phyloP scores from a whole-genome alignment of 345 rosid genomes.

The Gossypium mustelinum region DNA sequence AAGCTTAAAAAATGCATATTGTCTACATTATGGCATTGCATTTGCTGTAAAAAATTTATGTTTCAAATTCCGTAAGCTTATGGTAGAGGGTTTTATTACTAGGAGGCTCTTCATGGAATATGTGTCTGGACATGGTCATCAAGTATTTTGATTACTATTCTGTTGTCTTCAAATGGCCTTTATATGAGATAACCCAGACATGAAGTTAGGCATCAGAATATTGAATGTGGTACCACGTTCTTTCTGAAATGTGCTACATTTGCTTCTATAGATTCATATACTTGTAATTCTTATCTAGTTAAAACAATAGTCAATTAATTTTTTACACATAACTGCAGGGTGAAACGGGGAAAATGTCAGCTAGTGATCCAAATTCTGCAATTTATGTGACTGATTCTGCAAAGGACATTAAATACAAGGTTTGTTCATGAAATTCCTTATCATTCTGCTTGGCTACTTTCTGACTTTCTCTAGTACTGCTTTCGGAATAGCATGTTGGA shows the following conservation, averaged over 20 bases:
- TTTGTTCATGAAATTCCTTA: constrained; percentile 19
- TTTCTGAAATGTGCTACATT: neutral
- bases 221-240: constrained; percentile 2
- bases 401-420: constrained; percentile 79
- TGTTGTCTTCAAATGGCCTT: neutral
- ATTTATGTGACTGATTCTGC: constrained; percentile 87
- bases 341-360: constrained; percentile 94
- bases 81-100: neutral
- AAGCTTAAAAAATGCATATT: neutral
- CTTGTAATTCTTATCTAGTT: neutral
- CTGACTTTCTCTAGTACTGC: neutral
- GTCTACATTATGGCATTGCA: neutral
- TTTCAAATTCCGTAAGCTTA: neutral
- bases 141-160: neutral
- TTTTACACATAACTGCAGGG: constrained; percentile 47
- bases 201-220: neutral
- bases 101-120: neutral
- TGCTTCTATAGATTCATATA: neutral
- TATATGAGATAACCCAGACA: neutral
- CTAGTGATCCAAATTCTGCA: constrained; percentile 95
- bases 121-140: neutral
- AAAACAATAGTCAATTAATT: neutral
- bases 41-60: neutral
- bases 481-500: neutral
- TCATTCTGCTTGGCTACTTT: neutral